Percentiles rank a stretch among this genome's conserved stretches.
These are phyloP conservation scores for Selaginella tamariscina DNA, from an alignment of 75 land plant species.

Conservation along the genomic window DNA sequence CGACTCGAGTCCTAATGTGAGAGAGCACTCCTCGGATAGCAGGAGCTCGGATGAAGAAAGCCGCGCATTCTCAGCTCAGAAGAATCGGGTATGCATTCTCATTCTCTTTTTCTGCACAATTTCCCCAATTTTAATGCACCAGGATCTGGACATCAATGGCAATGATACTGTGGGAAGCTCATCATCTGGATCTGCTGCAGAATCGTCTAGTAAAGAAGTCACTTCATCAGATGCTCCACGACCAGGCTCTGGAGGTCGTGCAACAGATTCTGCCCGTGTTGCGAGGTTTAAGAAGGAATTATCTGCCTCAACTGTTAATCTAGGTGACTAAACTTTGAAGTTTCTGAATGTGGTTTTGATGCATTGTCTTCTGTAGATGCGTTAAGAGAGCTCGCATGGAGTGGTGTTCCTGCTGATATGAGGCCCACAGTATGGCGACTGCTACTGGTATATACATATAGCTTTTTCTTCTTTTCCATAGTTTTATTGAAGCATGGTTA, in stretches of 20 bases:
- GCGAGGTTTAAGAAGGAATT: conserved; percentile 74
- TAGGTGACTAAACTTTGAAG: conserved; percentile 45
- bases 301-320: conserved; percentile 52
- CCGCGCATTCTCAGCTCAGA: conserved; percentile 22
- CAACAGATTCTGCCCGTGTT: conserved; percentile 91
- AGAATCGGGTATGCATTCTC: conserved; percentile 19
- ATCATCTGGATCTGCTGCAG: background rate
- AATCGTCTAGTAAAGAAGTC: conserved; percentile 9
- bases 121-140: background rate
- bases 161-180: background rate
- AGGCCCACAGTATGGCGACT: conserved; percentile 93
- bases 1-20: conserved; percentile 28
- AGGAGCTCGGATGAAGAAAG: conserved; percentile 32
- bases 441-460: conserved; percentile 88
- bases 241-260: conserved; percentile 49
- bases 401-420: conserved; percentile 86
- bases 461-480: no score
- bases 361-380: conserved; percentile 34
- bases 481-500: background rate
- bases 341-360: background rate
- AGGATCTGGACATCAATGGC: conserved; percentile 1
- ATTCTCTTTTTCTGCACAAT: background rate
- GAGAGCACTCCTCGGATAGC: conserved; percentile 18
- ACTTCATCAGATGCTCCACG: conserved; percentile 1
- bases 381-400: conserved; percentile 87